These are phyloP conservation scores for Penicillium sp. DNA, from an alignment of 2,329 filamentous ascomycete genomes.

Conservation along the genomic window DNA sequence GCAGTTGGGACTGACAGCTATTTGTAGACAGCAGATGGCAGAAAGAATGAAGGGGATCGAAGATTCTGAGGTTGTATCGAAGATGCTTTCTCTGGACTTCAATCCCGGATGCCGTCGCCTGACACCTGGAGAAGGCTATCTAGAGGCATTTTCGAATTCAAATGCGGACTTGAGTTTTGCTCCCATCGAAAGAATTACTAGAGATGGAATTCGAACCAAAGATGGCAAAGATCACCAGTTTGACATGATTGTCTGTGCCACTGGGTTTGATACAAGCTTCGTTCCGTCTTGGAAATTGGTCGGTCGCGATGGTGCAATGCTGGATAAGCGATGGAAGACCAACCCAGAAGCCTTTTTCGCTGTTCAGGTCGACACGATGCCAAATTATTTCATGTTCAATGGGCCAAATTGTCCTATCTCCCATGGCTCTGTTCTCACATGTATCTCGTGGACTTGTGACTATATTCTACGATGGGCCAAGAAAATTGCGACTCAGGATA, in stretches of 20 bases:
- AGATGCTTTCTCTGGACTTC: background rate
- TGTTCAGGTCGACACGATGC: constrained; percentile 21
- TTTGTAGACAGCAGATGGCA: background rate
- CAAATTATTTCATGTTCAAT: constrained; percentile 32
- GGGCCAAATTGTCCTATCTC: constrained; percentile 11
- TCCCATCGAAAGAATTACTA: constrained; percentile 28
- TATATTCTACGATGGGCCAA: constrained; percentile 36
- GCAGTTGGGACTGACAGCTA: background rate
- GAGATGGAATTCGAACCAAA: constrained; percentile 23
- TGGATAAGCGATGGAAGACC: constrained; percentile 26
- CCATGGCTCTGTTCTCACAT: constrained; percentile 32
- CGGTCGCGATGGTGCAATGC: constrained; percentile 28
- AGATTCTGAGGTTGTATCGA: constrained; percentile 8
- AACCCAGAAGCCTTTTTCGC: constrained; percentile 31
- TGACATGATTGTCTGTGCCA: constrained; percentile 44
- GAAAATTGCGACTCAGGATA: constrained; percentile 39
- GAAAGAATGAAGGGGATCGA: constrained; percentile 1
- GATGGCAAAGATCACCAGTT: constrained; percentile 26
- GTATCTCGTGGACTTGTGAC: constrained; percentile 26
- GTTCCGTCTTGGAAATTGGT: constrained; percentile 40
- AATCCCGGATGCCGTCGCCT: constrained; percentile 5
- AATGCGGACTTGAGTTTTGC: constrained; percentile 29
- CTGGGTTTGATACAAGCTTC: constrained; percentile 47
- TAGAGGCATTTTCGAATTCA: constrained; percentile 11
- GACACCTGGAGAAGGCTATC: constrained; percentile 9